phyloP scores from a whole-genome alignment of 306 rosid genomes.

The Sicyos edulis region DNA sequence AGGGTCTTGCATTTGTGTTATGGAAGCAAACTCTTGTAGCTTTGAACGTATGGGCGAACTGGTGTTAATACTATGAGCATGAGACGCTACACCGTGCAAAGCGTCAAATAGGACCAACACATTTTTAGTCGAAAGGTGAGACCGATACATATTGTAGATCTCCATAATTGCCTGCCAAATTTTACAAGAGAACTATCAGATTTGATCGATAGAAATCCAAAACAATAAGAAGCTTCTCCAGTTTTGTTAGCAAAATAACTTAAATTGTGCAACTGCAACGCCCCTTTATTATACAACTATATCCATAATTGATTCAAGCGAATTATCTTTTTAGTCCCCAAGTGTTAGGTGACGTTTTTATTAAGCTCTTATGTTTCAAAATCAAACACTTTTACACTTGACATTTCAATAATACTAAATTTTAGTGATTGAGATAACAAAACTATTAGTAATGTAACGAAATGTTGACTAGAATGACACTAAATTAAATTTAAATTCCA shows the following conservation, averaged over 20 bases:
- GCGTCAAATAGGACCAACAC: slow-evolving; percentile 59
- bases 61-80: slow-evolving; percentile 69
- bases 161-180: slow-evolving; percentile 87
- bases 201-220: background rate
- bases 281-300: background rate
- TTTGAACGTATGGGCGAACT: slow-evolving; percentile 52
- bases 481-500: too few relatives aligned
- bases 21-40: slow-evolving; percentile 81
- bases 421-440: too few relatives aligned
- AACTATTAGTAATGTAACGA: too few relatives aligned
- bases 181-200: slow-evolving; percentile 25
- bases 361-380: too few relatives aligned
- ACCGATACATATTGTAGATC: slow-evolving; percentile 70
- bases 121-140: slow-evolving; percentile 57
- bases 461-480: too few relatives aligned
- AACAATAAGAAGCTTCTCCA: slow-evolving; percentile 12
- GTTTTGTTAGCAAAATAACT: background rate
- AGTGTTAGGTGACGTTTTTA: too few relatives aligned
- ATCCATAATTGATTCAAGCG: background rate
- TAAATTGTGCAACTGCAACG: background rate
- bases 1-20: slow-evolving; percentile 99
- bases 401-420: too few relatives aligned
- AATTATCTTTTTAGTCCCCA: background rate
- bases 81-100: slow-evolving; percentile 67
- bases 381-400: too few relatives aligned